These are phyloP conservation scores for Colletotrichum liriopes DNA, from an alignment of 2,329 filamentous ascomycete species.

Conservation along the genomic window DNA sequence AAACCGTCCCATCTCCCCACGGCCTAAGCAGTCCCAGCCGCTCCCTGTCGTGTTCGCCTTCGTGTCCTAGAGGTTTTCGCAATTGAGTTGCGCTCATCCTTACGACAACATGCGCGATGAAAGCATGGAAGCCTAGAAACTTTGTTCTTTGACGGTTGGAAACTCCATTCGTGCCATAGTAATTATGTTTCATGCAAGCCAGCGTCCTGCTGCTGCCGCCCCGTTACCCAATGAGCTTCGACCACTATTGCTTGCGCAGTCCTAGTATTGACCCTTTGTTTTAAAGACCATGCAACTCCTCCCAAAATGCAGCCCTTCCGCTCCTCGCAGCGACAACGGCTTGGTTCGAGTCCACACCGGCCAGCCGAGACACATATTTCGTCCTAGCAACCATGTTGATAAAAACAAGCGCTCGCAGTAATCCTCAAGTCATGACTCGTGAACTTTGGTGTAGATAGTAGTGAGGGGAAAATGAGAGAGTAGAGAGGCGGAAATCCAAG, in stretches of 20 bases:
- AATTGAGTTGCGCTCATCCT: background rate
- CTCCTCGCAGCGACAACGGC: background rate
- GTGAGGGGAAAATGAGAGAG: background rate
- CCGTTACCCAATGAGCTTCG: constrained; percentile 1
- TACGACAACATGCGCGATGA: background rate
- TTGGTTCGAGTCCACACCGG: background rate
- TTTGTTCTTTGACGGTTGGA: background rate
- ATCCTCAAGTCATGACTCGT: constrained; percentile 1
- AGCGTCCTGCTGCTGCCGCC: no score
- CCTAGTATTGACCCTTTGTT: constrained; percentile 22
- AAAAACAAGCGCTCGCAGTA: background rate
- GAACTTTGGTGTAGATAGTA: background rate
- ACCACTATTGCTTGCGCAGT: constrained; percentile 39
- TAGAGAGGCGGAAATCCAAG: background rate
- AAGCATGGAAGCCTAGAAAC: background rate
- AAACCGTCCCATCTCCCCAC: background rate
- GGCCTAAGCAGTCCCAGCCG: background rate
- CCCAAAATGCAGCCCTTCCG: constrained; percentile 4
- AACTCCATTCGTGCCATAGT: background rate
- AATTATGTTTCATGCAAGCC: background rate
- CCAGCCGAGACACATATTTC: background rate
- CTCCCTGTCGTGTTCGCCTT: background rate
- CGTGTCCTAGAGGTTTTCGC: background rate
- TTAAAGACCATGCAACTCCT: constrained; percentile 3
- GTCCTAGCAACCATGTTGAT: background rate